Percentiles rank a stretch among this genome's conserved stretches.
phyloP scores from a whole-genome alignment of 257 asterid genomes.

The Scutellaria baicalensis region DNA sequence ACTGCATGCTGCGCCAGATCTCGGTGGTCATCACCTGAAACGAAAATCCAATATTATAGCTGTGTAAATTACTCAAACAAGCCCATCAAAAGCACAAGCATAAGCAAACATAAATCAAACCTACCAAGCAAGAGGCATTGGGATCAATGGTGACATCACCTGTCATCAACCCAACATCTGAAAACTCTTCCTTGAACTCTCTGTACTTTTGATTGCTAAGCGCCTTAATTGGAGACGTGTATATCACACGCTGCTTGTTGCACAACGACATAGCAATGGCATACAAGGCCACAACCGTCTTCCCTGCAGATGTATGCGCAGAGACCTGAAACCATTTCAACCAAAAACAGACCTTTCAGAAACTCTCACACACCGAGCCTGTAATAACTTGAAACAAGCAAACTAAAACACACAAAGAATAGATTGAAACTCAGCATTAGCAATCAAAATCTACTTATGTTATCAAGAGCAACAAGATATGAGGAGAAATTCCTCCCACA shows the following conservation, averaged over 20 bases:
- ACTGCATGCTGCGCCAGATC: constrained; percentile 98
- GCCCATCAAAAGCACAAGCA: not conserved
- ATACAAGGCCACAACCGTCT: constrained; percentile 90
- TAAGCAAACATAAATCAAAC: constrained; percentile 20
- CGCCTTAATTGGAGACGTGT: constrained; percentile 94
- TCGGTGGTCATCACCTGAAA: constrained; percentile 98
- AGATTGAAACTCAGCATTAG: no score
- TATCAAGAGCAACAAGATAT: not conserved
- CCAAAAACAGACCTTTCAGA: not conserved
- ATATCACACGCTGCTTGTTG: constrained; percentile 82
- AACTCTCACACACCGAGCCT: not conserved
- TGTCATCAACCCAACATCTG: constrained; percentile 98
- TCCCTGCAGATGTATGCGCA: constrained; percentile 96
- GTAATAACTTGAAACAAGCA: not conserved
- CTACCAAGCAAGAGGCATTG: constrained; percentile 94
- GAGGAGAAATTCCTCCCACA: no score
- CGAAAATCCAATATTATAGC: constrained; percentile 8
- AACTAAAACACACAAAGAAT: not conserved
- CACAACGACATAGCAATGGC: constrained; percentile 87
- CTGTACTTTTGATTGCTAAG: constrained; percentile 95
- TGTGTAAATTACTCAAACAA: not conserved
- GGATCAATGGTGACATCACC: constrained; percentile 98
- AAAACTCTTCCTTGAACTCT: constrained; percentile 96
- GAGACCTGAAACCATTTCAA: constrained; percentile 50
- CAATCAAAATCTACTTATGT: not conserved